phyloP scores from a whole-genome alignment of 495 filamentous ascomycete species.

The Penicillium goetzii region DNA sequence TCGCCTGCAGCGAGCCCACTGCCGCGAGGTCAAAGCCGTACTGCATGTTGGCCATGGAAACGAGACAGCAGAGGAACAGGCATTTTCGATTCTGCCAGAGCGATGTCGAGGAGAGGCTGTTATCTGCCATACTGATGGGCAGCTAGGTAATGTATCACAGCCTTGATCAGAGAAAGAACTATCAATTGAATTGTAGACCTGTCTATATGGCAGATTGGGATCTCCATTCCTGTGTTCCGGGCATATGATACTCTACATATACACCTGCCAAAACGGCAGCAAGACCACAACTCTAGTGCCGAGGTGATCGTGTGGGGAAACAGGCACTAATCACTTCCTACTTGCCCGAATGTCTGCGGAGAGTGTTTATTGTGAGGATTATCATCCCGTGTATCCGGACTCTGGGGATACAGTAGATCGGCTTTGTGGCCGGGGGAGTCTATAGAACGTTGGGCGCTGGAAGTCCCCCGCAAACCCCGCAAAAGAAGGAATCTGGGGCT shows the following conservation, averaged over 20 bases:
- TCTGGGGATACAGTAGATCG: neutral
- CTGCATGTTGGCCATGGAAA: slow-evolving; percentile 27
- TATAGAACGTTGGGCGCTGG: neutral
- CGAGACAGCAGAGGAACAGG: slow-evolving; percentile 20
- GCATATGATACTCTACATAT: neutral
- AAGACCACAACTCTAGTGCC: neutral
- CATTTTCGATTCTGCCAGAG: slow-evolving; percentile 28
- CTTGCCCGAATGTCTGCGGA: neutral
- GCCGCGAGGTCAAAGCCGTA: slow-evolving; percentile 28
- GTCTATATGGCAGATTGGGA: neutral
- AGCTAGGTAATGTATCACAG: neutral
- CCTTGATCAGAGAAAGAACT: neutral
- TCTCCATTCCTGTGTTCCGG: neutral
- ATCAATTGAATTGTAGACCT: neutral
- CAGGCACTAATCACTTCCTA: neutral
- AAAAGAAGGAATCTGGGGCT: slow-evolving; percentile 17
- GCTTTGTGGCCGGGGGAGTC: neutral
- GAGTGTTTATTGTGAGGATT: neutral
- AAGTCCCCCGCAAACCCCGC: slow-evolving; percentile 17
- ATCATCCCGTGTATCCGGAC: neutral
- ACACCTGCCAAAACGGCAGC: neutral
- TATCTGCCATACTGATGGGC: slow-evolving; percentile 10
- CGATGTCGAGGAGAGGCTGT: slow-evolving; percentile 18
- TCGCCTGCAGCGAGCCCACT: slow-evolving; percentile 23
- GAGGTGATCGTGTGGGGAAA: slow-evolving; percentile 6